Evolutionary conservation across 305 asterid species (phyloP).

Genomic region (Rubia tinctorum): DNA sequence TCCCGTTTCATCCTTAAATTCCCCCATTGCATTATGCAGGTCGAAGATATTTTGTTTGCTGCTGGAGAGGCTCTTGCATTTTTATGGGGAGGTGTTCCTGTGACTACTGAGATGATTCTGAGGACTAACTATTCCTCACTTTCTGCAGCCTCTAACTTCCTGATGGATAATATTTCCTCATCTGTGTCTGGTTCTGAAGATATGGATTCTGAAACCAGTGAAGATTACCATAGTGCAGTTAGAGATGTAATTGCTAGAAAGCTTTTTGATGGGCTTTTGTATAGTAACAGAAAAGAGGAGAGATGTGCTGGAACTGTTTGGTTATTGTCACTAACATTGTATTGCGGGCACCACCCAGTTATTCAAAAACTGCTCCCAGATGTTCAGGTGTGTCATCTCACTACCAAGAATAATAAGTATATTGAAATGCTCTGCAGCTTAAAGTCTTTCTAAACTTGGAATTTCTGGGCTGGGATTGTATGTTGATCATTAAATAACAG

Average conservation of each 20-base stretch:
- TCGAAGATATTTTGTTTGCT: constrained; percentile 93
- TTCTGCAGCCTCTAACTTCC: constrained; percentile 83
- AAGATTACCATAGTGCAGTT: constrained; percentile 59
- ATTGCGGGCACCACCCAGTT: constrained; percentile 78
- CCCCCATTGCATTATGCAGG: constrained; percentile 43
- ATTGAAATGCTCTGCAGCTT: not conserved
- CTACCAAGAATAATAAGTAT: not conserved
- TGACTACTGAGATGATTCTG: constrained; percentile 79
- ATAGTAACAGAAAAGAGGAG: constrained; percentile 95
- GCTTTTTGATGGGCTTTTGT: constrained; percentile 84
- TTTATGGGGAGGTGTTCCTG: constrained; percentile 98
- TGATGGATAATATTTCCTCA: constrained; percentile 76
- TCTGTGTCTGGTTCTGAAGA: constrained; percentile 40
- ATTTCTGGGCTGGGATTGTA: not conserved
- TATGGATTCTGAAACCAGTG: constrained; percentile 51
- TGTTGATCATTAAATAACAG: not conserved
- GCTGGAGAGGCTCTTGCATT: constrained; percentile 99
- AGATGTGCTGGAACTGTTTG: constrained; percentile 99
- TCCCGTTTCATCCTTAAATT: constrained; percentile 7
- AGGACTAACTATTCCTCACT: constrained; percentile 89
- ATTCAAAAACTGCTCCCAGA: constrained; percentile 95
- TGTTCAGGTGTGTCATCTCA: constrained; percentile 67
- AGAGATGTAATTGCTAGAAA: constrained; percentile 85
- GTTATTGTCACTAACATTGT: constrained; percentile 88
- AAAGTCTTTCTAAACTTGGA: not conserved